Percentiles rank a stretch among this genome's conserved stretches.
phyloP scores from a whole-genome alignment of 129 eudicot species.

The Flaveria brownii region DNA sequence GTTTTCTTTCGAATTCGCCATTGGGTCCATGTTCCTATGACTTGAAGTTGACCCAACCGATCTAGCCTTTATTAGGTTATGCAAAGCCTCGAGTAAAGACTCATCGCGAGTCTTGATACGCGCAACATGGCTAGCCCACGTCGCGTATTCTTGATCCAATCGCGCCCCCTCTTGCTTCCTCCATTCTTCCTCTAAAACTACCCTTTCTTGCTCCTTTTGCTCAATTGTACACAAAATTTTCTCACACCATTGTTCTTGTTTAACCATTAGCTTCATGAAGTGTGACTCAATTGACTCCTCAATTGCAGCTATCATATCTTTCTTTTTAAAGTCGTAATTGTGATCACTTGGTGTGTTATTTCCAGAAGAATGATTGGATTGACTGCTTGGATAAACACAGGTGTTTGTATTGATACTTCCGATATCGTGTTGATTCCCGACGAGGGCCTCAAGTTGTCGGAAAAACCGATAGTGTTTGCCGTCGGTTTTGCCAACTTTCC shows the following conservation, averaged over 20 bases:
- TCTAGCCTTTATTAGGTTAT: slow-evolving; percentile 50
- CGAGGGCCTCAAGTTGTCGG: slow-evolving; percentile 90
- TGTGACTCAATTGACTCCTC: slow-evolving; percentile 45
- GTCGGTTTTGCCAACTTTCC: slow-evolving; percentile 91
- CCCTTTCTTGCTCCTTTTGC: slow-evolving; percentile 67
- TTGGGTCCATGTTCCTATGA: neutral
- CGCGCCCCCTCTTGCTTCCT: slow-evolving; percentile 70
- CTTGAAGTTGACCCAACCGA: slow-evolving; percentile 33
- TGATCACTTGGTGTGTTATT: slow-evolving; percentile 15
- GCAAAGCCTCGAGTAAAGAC: slow-evolving; percentile 67
- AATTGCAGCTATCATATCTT: slow-evolving; percentile 53
- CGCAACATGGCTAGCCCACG: slow-evolving; percentile 82
- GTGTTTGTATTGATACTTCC: neutral
- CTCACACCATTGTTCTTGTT: slow-evolving; percentile 78
- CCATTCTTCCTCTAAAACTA: slow-evolving; percentile 78
- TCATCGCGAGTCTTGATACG: slow-evolving; percentile 79
- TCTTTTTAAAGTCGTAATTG: slow-evolving; percentile 52
- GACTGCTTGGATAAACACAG: slow-evolving; percentile 39
- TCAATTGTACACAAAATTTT: slow-evolving; percentile 76
- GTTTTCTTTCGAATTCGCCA: slow-evolving; percentile 18
- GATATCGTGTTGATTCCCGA: slow-evolving; percentile 47
- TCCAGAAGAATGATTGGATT: slow-evolving; percentile 60
- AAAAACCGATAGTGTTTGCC: slow-evolving; percentile 93
- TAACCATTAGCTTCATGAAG: slow-evolving; percentile 71
- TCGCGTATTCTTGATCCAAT: slow-evolving; percentile 59